Conservation (phyloP, 805 yeast species). For the Wickerhamiella galacta region DNA sequence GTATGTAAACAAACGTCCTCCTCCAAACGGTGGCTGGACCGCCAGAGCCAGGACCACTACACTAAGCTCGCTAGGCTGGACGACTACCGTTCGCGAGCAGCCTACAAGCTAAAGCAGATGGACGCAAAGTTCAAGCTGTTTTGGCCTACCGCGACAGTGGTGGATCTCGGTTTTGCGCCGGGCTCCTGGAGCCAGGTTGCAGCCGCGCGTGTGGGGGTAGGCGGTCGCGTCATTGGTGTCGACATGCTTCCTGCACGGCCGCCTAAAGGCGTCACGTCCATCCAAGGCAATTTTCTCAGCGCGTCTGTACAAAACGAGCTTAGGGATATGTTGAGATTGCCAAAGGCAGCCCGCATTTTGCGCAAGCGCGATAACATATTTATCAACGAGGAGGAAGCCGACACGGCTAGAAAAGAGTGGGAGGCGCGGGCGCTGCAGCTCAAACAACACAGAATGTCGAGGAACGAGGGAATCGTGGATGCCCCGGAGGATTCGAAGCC, state of each 20-base stretch:
- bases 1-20: too few species aligned
- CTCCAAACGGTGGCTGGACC: slow-evolving; percentile 54
- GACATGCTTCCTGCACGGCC: slow-evolving; percentile 69
- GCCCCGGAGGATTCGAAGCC: too few species aligned
- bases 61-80: slow-evolving; percentile 48
- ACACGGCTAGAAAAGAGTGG: slow-evolving; percentile 13
- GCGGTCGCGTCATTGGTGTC: slow-evolving; percentile 56
- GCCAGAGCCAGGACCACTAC: slow-evolving; percentile 51
- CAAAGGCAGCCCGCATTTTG: slow-evolving; percentile 16
- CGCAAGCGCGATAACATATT: slow-evolving; percentile 2
- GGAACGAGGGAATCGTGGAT: too few species aligned
- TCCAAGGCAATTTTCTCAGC: slow-evolving; percentile 80
- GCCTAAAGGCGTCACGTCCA: slow-evolving; percentile 58
- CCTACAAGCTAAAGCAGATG: slow-evolving; percentile 68
- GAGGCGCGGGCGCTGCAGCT: slow-evolving; percentile 21
- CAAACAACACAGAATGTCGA: too few species aligned
- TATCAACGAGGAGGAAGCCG: slow-evolving; percentile 11
- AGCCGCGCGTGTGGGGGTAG: slow-evolving; percentile 30
- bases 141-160: slow-evolving; percentile 38
- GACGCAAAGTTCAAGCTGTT: slow-evolving; percentile 49
- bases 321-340: slow-evolving; percentile 13
- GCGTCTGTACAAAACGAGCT: slow-evolving; percentile 23
- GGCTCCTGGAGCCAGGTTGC: slow-evolving; percentile 93
- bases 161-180: slow-evolving; percentile 82
- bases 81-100: slow-evolving; percentile 70